Conservation (phyloP, 768 basidiomycete genomes). For the Wakefieldia striispora region DNA sequence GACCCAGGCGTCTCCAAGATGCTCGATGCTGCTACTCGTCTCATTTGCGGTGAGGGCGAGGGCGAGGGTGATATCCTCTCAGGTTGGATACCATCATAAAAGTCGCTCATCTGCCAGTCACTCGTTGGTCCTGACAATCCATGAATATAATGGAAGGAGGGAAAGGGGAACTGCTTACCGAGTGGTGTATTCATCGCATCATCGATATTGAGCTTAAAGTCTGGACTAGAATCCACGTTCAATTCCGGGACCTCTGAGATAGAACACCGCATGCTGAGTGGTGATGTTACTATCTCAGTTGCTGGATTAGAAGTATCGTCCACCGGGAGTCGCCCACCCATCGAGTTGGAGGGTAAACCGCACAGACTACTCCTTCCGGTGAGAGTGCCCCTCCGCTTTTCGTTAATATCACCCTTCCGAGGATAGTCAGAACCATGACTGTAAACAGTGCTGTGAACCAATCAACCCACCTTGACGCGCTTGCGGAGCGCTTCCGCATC, state of each 20-base stretch:
- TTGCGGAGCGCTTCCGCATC: constrained; percentile 3
- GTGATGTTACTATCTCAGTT: not conserved
- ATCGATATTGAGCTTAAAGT: not conserved
- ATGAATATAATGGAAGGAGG: not conserved
- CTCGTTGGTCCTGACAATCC: not conserved
- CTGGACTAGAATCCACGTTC: not conserved
- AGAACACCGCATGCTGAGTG: not conserved
- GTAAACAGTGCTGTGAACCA: not conserved
- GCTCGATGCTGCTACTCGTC: not conserved
- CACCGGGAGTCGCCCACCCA: not conserved
- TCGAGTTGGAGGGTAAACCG: not conserved
- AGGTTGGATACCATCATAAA: not conserved
- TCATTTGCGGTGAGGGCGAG: not conserved
- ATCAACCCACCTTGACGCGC: constrained; percentile 4
- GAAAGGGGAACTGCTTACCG: not conserved
- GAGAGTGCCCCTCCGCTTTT: constrained; percentile 1
- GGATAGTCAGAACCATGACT: not conserved
- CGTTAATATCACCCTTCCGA: constrained; percentile 3
- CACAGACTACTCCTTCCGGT: not conserved
- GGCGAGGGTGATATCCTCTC: constrained; percentile 1
- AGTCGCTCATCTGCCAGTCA: not conserved
- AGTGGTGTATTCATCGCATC: constrained; percentile 1
- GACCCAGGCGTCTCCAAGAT: not conserved
- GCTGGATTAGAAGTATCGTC: not conserved
- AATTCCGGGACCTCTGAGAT: not conserved